Evolutionary conservation across 495 filamentous ascomycete genomes (phyloP), one percentile per base, ranked within the genome.

Genomic region (Lepraria neglecta): DNA sequence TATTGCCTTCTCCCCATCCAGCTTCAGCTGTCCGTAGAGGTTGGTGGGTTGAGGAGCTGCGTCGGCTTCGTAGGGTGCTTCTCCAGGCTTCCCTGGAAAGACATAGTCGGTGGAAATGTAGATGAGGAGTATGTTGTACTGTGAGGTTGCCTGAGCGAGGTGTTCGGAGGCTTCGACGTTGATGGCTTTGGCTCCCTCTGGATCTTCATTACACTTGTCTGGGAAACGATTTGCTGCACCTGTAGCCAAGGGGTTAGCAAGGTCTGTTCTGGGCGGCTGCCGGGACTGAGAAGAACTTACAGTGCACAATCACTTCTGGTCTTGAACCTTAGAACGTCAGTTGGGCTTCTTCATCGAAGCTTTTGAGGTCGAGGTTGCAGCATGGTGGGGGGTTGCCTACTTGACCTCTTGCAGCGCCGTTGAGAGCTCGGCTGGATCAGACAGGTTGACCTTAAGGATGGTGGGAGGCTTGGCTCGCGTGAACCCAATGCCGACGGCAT

Each of bases 71-170:
- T 96, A 96, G 4, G 92, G 92, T 14, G 91, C 92, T 30, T 92
- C 86, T n/a, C 90, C 88, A 35, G 84, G 86, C 21, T 66, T 77
- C 17, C 92, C 92, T 1, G 90, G 75, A 69, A 97, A 97, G 47
- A 97, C 90, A 71, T 97, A 97, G 76, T 97, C 92, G 45, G 92
- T 96, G 0, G 89, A 94, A 70, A 97, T 95, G 77, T 96, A 96
- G 70, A 96, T 83, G 35, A 96, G 78, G 54, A 95, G 70, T 63
- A 85, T 83, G n/a, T 72, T 73, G 12, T 83, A 81, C 17, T 74
- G 66, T 19, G 83, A 79, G 67, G 88, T 87, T 38, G 84, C 76
- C 33, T 80, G 72, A 21, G 91, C 90, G 21, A 97, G 82, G 24
- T 69, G 66, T 35, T 77, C 76, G 17, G 88, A 83, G 11, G 90